Conservation (phyloP, 352 stramenopile genomes). For the Globisporangium rhizosaccharum region DNA sequence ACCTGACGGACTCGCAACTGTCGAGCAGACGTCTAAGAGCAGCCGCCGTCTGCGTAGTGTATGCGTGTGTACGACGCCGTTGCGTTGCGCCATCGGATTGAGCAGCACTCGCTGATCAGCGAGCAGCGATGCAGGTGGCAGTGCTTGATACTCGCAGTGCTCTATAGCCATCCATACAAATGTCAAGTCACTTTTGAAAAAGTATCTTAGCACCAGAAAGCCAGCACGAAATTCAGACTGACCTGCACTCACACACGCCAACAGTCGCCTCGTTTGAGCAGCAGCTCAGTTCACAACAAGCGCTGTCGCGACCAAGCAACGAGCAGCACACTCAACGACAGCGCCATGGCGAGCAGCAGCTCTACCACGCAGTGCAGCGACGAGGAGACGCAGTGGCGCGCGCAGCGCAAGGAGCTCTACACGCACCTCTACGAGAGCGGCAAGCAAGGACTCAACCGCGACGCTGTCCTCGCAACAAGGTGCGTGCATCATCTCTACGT, state of each 20-base stretch:
- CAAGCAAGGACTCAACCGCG: slow-evolving; percentile 29
- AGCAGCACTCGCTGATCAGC: too few relatives aligned
- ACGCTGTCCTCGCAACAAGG: slow-evolving; percentile 30
- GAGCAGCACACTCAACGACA: not conserved
- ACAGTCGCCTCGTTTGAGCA: not conserved
- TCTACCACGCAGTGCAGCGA: slow-evolving; percentile 8
- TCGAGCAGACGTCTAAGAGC: not conserved
- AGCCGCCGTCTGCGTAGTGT: not conserved
- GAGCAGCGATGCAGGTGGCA: too few relatives aligned
- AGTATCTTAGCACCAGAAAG: too few relatives aligned
- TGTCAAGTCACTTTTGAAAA: too few relatives aligned
- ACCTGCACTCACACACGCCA: not conserved
- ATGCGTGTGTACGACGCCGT: too few relatives aligned
- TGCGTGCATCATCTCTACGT: slow-evolving; percentile 9
- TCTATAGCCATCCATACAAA: too few relatives aligned
- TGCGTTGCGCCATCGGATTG: too few relatives aligned
- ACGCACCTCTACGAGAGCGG: slow-evolving; percentile 28
- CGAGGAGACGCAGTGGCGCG: slow-evolving; percentile 36
- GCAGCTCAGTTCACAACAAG: not conserved
- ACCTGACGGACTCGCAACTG: not conserved
- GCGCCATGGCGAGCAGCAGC: not conserved
- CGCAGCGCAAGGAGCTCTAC: slow-evolving; percentile 34
- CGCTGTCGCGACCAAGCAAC: not conserved
- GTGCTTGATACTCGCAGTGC: too few relatives aligned
- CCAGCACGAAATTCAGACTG: not conserved